phyloP scores from a whole-genome alignment of 2,329 filamentous ascomycete species.

The Aureobasidium sp. region DNA sequence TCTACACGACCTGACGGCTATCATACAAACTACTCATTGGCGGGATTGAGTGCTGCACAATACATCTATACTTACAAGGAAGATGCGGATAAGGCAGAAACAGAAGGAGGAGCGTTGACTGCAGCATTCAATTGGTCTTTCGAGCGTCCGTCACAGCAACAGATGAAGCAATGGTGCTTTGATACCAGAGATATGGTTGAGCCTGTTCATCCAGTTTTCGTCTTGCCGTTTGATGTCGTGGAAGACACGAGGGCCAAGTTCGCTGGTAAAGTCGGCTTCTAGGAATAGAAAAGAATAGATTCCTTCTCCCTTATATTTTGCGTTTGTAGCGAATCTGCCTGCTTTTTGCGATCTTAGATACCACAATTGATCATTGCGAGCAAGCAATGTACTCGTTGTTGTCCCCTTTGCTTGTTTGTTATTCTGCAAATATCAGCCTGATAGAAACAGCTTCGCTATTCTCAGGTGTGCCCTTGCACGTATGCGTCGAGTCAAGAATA shows the following conservation, averaged over 20 bases:
- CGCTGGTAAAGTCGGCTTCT: not conserved
- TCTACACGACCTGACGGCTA: slow-evolving; percentile 85
- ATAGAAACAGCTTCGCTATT: no score
- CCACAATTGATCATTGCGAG: not conserved
- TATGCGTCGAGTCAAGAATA: not conserved
- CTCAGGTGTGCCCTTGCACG: no score
- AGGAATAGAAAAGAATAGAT: not conserved
- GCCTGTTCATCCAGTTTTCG: slow-evolving; percentile 75
- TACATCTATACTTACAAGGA: slow-evolving; percentile 43
- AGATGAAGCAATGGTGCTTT: slow-evolving; percentile 52
- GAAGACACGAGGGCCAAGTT: slow-evolving; percentile 61
- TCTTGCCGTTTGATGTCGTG: slow-evolving; percentile 65
- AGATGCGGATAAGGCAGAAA: not conserved
- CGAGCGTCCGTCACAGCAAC: slow-evolving; percentile 42
- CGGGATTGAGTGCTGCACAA: slow-evolving; percentile 76
- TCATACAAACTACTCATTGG: slow-evolving; percentile 86
- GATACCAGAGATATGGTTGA: slow-evolving; percentile 63
- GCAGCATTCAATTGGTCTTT: slow-evolving; percentile 41
- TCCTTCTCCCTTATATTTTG: not conserved
- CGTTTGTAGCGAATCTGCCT: not conserved
- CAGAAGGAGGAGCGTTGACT: slow-evolving; percentile 23
- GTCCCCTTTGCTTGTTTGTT: not conserved
- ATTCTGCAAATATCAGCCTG: no score
- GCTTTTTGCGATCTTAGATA: not conserved
- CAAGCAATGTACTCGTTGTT: not conserved